A percentile compares a stretch with the other conserved stretches of the same genome.
These are phyloP conservation scores for Diplodia corticola DNA, from an alignment of 2,329 filamentous ascomycete species.

Conservation along the genomic window DNA sequence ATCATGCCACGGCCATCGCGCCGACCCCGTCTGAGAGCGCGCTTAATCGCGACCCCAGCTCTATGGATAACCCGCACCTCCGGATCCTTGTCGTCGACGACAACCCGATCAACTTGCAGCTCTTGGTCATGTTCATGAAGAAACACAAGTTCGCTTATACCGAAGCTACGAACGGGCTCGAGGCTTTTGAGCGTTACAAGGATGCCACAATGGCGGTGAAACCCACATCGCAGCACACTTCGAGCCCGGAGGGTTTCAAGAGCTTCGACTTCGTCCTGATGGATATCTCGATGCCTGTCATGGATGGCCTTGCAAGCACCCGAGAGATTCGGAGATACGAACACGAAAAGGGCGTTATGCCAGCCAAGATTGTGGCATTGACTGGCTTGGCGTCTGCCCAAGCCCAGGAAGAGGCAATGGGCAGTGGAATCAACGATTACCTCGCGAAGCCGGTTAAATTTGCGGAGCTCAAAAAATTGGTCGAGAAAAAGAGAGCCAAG, in stretches of 20 bases:
- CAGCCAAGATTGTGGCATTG: slow-evolving; percentile 53
- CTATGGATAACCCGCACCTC: slow-evolving; percentile 8
- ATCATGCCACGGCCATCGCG: neutral
- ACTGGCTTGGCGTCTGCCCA: slow-evolving; percentile 55
- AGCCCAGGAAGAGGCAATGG: slow-evolving; percentile 53
- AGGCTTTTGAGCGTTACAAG: slow-evolving; percentile 39
- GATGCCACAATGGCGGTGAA: slow-evolving; percentile 1
- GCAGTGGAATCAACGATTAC: slow-evolving; percentile 56
- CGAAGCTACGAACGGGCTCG: slow-evolving; percentile 39
- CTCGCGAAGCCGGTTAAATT: slow-evolving; percentile 55
- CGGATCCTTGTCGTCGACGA: slow-evolving; percentile 41
- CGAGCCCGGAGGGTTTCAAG: slow-evolving; percentile 23
- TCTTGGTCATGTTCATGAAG: slow-evolving; percentile 40
- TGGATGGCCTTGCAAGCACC: slow-evolving; percentile 55
- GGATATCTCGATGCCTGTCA: slow-evolving; percentile 60
- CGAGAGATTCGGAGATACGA: slow-evolving; percentile 52
- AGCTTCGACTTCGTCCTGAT: slow-evolving; percentile 40
- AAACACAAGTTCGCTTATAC: slow-evolving; percentile 38
- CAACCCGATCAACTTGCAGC: slow-evolving; percentile 43
- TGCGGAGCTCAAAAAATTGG: slow-evolving; percentile 45
- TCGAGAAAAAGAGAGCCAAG: slow-evolving; percentile 26
- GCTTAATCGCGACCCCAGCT: neutral
- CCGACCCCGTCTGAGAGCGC: neutral
- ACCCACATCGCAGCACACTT: neutral
- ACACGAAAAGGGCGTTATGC: slow-evolving; percentile 41